A percentile compares a stretch with the other conserved stretches of the same genome.
phyloP scores from a whole-genome alignment of 2,329 filamentous ascomycete species.

The Acephala macrosclerotiorum region DNA sequence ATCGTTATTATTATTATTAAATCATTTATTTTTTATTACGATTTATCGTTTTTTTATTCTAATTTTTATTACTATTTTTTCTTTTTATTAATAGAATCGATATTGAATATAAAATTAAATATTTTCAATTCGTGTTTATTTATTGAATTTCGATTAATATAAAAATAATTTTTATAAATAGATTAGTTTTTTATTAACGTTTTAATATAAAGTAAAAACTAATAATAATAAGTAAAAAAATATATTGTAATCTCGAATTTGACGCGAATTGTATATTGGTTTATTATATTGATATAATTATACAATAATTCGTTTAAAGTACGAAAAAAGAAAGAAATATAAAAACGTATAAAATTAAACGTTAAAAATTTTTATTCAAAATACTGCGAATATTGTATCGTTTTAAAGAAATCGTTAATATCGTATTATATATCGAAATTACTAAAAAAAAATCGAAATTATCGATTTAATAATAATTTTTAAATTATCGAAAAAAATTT shows the following conservation, averaged over 20 bases:
- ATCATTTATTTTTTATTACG: conserved; percentile 10
- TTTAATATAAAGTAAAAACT: neutral
- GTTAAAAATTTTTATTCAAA: conserved; percentile 14
- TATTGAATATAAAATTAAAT: neutral
- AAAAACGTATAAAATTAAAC: neutral
- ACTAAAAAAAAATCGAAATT: conserved; percentile 24
- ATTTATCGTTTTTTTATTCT: conserved; percentile 7
- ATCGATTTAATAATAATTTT: conserved; percentile 21
- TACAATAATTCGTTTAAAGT: neutral
- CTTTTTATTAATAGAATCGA: too few species aligned
- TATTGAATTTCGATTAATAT: neutral
- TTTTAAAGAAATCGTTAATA: conserved; percentile 33
- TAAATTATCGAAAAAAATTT: conserved; percentile 24
- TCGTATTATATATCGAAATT: conserved; percentile 24
- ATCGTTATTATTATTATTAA: neutral
- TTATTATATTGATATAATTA: neutral
- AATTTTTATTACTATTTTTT: conserved; percentile 9
- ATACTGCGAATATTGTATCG: conserved; percentile 17
- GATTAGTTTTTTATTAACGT: neutral
- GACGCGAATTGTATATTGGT: too few species aligned
- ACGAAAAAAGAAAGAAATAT: neutral
- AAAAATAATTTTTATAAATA: neutral
- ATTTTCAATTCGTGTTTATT: neutral
- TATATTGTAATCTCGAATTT: neutral
- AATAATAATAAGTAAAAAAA: neutral